Evolutionary conservation across 495 filamentous ascomycete species (phyloP).

Genomic region (Hypomontagnella monticulosa): DNA sequence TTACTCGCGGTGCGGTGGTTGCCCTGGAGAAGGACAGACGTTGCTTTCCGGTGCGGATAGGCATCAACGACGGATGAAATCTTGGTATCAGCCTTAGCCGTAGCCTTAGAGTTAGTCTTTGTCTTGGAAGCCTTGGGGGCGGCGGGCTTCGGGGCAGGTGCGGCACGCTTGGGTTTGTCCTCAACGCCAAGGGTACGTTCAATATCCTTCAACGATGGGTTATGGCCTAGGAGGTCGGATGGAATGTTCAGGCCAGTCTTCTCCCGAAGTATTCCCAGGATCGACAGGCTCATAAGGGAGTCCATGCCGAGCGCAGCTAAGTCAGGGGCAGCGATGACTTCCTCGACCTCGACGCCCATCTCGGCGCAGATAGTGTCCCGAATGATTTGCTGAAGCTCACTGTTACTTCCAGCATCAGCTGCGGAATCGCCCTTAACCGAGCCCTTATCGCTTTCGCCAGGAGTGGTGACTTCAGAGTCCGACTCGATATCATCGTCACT

Average conservation of each 20-base stretch:
- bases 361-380: slow-evolving; percentile 71
- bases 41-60: slow-evolving; percentile 73
- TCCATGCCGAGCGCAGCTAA: slow-evolving; percentile 68
- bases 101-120: slow-evolving; percentile 55
- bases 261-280: slow-evolving; percentile 67
- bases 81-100: slow-evolving; percentile 47
- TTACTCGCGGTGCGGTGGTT: slow-evolving; percentile 67
- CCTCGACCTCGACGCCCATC: slow-evolving; percentile 71
- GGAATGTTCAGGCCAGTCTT: slow-evolving; percentile 61
- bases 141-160: slow-evolving; percentile 39
- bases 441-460: slow-evolving; percentile 55
- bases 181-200: slow-evolving; percentile 57
- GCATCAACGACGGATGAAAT: slow-evolving; percentile 62
- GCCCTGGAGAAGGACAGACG: slow-evolving; percentile 71
- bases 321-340: slow-evolving; percentile 63
- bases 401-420: slow-evolving; percentile 42
- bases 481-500: slow-evolving; percentile 56
- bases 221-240: slow-evolving; percentile 57
- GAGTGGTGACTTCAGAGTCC: slow-evolving; percentile 60
- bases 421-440: slow-evolving; percentile 54
- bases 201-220: slow-evolving; percentile 59
- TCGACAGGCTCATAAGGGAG: slow-evolving; percentile 67
- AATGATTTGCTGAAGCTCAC: slow-evolving; percentile 62
- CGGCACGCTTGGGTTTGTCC: slow-evolving; percentile 48
- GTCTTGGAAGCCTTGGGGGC: slow-evolving; percentile 50